phyloP scores from a whole-genome alignment of 1,139 yeast species.

The Yamadazyma membranifaciens region DNA sequence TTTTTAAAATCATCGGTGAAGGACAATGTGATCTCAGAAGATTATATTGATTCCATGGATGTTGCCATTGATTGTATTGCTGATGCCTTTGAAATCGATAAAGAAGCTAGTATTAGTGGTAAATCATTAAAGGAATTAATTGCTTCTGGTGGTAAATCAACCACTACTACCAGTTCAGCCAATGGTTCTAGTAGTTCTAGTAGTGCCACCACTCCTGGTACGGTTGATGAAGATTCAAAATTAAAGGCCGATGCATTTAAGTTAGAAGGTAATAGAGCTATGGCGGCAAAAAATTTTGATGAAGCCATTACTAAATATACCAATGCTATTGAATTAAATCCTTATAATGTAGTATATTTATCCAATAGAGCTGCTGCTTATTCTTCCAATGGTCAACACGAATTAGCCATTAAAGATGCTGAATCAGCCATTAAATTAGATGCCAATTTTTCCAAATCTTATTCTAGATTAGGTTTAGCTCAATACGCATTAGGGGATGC shows the following conservation, averaged over 20 bases:
- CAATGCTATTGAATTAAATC: conserved; percentile 71
- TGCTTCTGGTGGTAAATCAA: conserved; percentile 13
- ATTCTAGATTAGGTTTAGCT: conserved; percentile 93
- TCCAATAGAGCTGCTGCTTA: conserved; percentile 98
- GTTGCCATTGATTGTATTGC: conserved; percentile 92
- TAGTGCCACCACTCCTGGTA: conserved; percentile 17
- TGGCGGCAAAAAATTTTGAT: conserved; percentile 74
- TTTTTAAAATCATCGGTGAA: conserved; percentile 63
- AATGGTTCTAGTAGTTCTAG: conserved; percentile 17
- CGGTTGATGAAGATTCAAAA: conserved; percentile 52
- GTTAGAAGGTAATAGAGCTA: conserved; percentile 84
- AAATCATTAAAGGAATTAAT: conserved; percentile 49
- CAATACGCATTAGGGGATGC: conserved; percentile 87
- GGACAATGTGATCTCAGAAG: conserved; percentile 68
- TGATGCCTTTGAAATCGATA: conserved; percentile 77
- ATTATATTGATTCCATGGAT: conserved; percentile 87
- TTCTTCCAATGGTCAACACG: conserved; percentile 74
- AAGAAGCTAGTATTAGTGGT: conserved; percentile 45
- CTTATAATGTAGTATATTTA: conserved; percentile 76
- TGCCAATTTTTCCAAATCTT: conserved; percentile 84
- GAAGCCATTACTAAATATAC: conserved; percentile 77
- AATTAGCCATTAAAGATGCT: conserved; percentile 81
- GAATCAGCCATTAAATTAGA: conserved; percentile 74
- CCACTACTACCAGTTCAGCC: conserved; percentile 6
- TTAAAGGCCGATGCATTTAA: conserved; percentile 82